Evolutionary conservation across 2,329 filamentous ascomycete species (phyloP).

Genomic region (Fusarium tricinctum): DNA sequence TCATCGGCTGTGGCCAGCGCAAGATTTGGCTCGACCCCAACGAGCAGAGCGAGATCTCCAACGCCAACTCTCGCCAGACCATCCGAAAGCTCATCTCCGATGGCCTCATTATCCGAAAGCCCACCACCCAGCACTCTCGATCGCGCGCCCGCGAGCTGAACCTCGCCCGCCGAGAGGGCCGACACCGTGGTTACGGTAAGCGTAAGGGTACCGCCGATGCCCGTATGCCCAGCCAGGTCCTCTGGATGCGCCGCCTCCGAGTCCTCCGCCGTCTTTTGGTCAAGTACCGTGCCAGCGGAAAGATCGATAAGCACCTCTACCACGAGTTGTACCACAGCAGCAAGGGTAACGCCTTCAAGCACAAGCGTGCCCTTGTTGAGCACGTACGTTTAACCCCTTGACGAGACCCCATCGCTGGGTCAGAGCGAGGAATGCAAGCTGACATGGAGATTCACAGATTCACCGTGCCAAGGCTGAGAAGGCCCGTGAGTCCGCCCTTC

Average conservation of each 20-base stretch:
- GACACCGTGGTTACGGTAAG: conserved; percentile 99
- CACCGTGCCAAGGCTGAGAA: conserved; percentile 99
- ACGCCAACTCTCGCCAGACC: conserved; percentile 99
- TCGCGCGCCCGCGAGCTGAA: conserved; percentile 95
- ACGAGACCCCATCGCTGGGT: conserved; percentile 5
- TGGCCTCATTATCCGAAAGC: conserved; percentile 99
- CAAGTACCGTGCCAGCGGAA: conserved; percentile 99
- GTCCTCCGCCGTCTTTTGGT: conserved; percentile 98
- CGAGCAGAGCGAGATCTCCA: conserved; percentile 99
- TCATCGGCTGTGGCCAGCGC: conserved; percentile 99
- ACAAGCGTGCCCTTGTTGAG: conserved; percentile 99
- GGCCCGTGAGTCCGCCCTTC: conserved; percentile 92
- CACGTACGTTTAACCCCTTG: conserved; percentile 80
- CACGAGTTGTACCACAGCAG: conserved; percentile 99
- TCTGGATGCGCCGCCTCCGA: conserved; percentile 99
- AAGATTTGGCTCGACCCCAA: conserved; percentile 99
- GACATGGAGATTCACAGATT: conserved; percentile 72
- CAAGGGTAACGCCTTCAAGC: conserved; percentile 99
- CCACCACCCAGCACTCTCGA: conserved; percentile 99
- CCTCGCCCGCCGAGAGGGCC: conserved; percentile 92
- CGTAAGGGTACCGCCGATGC: conserved; percentile 99
- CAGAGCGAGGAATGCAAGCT: conserved; percentile 20
- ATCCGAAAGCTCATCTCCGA: conserved; percentile 99
- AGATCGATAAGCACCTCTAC: conserved; percentile 99
- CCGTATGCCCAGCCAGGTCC: conserved; percentile 97